Base-by-base conservation (phyloP, 495 filamentous ascomycete genomes). In the Neurospora hispaniola region DNA sequence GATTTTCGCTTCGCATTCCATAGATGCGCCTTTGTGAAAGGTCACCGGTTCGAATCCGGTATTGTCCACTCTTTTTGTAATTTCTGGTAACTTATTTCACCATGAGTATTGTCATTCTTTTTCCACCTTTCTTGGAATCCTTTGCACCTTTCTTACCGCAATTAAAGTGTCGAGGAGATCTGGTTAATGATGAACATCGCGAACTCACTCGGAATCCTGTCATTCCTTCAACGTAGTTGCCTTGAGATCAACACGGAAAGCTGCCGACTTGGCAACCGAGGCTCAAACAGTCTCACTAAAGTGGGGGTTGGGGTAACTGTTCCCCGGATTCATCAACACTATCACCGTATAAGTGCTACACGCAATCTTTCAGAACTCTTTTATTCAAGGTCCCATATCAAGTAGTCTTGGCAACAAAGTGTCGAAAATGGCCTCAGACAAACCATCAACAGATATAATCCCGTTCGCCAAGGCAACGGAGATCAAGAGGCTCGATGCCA, bases 401-500 rank as follows among this genome's bases (percentile, higher is more conserved):
- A 38, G 10, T 46, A 18, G 41, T 48, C 11, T 43, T 23, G 23
- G 5, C 23, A 35, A 35, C 18, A 1, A 35, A 35, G 54, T 16
- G 16, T 0, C 16, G 7, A 43, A 44, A 14, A 73, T 73, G 71
- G 75, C 70, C 12, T 20, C 62, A 20, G 31, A 41, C 10, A 66
- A 69, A 14, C 18, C 48, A 66, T 18, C 40, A 40, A 48, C 62
- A 14, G 18, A 42, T 2, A 68, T 76, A 12, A 48, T 80, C 11
- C 73, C 79, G 7, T 81, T 83, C 59, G 76, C 76, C 5, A 69
- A 81, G 44, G 77, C 80, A 8, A 79, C 87, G 18, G 80, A 82
- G 14, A 79, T 92, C 31, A 81, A 81, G 35, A 83, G 81, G n/a
- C 71, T 90, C 54, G 87, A 86, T 73, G 82, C 86, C 0, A 87